These are phyloP conservation scores for Pythium diclinum DNA, from an alignment of 352 stramenopile species.

Conservation along the genomic window DNA sequence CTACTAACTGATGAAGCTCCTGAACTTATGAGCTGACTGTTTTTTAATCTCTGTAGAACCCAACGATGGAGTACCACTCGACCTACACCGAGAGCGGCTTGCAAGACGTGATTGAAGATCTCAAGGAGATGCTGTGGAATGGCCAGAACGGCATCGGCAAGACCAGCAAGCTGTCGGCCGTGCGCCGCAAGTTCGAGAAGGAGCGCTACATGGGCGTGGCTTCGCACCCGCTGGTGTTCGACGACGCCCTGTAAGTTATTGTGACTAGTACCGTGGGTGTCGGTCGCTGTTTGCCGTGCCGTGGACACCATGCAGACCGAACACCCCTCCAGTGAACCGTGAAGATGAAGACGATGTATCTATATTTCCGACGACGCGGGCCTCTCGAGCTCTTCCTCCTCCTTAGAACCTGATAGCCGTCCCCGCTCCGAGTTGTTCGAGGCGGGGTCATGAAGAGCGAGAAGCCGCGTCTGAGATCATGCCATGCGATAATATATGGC, in stretches of 20 bases:
- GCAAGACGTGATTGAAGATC: slow-evolving; percentile 56
- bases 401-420: slow-evolving; percentile 9
- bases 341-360: slow-evolving; percentile 22
- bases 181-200: slow-evolving; percentile 84
- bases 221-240: slow-evolving; percentile 54
- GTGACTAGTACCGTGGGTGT: slow-evolving; percentile 15
- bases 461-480: slow-evolving; percentile 11
- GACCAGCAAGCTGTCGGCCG: slow-evolving; percentile 74
- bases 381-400: slow-evolving; percentile 7
- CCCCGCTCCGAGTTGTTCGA: slow-evolving; percentile 4
- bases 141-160: slow-evolving; percentile 63
- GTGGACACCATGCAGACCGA: neutral
- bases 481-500: slow-evolving; percentile 11
- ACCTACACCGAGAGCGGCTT: slow-evolving; percentile 68
- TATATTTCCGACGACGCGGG: slow-evolving; percentile 21
- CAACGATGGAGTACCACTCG: slow-evolving; percentile 71
- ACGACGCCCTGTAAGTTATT: slow-evolving; percentile 41
- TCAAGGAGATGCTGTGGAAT: slow-evolving; percentile 84
- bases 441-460: neutral
- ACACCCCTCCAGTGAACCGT: slow-evolving; percentile 11
- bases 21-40: slow-evolving; percentile 8
- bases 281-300: slow-evolving; percentile 2
- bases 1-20: no score
- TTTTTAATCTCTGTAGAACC: slow-evolving; percentile 35
- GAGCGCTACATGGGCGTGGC: slow-evolving; percentile 75